Evolutionary conservation across 108 stramenopile species (phyloP).

Genomic region (Craspedostauros australis): DNA sequence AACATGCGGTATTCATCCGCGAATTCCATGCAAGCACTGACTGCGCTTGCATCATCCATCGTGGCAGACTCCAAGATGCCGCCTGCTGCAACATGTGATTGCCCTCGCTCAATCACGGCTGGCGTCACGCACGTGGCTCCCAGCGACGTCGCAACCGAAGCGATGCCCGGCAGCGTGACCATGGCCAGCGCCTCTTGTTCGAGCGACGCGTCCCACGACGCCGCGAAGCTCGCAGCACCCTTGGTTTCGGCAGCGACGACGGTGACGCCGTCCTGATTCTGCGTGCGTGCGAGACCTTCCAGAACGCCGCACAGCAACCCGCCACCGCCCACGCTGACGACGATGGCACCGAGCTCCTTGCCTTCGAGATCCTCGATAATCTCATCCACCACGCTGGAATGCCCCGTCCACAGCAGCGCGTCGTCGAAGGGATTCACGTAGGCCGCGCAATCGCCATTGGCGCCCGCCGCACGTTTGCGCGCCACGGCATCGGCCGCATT

Average conservation of each 20-base stretch:
- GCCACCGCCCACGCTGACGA: constrained; percentile 87
- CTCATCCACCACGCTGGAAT: constrained; percentile 83
- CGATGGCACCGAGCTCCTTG: constrained; percentile 48
- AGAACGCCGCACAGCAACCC: constrained; percentile 79
- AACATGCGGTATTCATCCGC: constrained; percentile 77
- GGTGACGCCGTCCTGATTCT: constrained; percentile 20
- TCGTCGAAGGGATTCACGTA: constrained; percentile 85
- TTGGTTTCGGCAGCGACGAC: constrained; percentile 85
- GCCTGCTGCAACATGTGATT: constrained; percentile 24
- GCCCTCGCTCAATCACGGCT: constrained; percentile 58
- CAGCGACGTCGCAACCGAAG: constrained; percentile 76
- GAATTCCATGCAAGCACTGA: constrained; percentile 72
- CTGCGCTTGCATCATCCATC: constrained; percentile 79
- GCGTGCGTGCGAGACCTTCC: constrained; percentile 71
- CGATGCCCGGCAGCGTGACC: constrained; percentile 53
- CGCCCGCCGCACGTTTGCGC: constrained; percentile 39
- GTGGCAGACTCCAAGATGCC: constrained; percentile 45
- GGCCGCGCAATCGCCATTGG: constrained; percentile 4
- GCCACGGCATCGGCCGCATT: constrained; percentile 80
- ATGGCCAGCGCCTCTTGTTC: constrained; percentile 28
- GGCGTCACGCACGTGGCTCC: constrained; percentile 79
- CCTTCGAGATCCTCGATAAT: constrained; percentile 36
- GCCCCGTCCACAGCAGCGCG: constrained; percentile 85
- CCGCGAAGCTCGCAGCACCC: constrained; percentile 79
- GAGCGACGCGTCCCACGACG: no score